These are phyloP conservation scores for Chrysoporthe deuterocubensis DNA, from an alignment of 2,329 filamentous ascomycete species.

Conservation along the genomic window DNA sequence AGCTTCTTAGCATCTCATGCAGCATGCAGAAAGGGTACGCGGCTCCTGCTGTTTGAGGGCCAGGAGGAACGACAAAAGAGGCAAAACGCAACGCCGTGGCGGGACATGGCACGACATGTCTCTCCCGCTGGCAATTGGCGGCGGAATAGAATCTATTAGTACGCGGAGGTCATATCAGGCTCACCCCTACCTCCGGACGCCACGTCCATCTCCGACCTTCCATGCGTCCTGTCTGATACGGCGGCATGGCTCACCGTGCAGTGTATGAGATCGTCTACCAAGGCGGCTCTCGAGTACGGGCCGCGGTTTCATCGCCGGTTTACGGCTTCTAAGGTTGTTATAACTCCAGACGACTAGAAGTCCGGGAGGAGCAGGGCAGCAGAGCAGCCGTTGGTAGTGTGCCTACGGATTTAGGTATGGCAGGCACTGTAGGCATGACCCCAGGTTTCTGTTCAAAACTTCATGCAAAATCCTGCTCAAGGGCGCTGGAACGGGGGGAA, in stretches of 20 bases:
- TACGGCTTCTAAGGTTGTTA: background rate
- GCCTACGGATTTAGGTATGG: too few relatives aligned
- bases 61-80: background rate
- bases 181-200: conserved; percentile 22
- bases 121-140: conserved; percentile 15
- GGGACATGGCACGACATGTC: conserved; percentile 13
- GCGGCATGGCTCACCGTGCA: too few relatives aligned
- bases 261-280: background rate
- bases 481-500: too few relatives aligned
- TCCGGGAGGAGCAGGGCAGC: background rate
- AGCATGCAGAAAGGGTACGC: background rate
- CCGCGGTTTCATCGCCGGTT: background rate
- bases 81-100: background rate
- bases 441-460: too few relatives aligned
- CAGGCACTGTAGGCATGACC: too few relatives aligned
- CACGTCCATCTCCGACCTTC: conserved; percentile 23
- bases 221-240: conserved; percentile 15
- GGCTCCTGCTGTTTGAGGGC: background rate
- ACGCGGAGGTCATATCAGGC: conserved; percentile 16
- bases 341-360: background rate
- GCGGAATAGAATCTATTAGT: background rate
- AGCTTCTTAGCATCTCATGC: background rate
- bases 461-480: too few relatives aligned
- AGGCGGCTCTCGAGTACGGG: background rate
- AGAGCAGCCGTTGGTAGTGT: background rate